Evolutionary conservation across 176 grass and related monocot genomes (phyloP).

Genomic region (Triticum turgidum): DNA sequence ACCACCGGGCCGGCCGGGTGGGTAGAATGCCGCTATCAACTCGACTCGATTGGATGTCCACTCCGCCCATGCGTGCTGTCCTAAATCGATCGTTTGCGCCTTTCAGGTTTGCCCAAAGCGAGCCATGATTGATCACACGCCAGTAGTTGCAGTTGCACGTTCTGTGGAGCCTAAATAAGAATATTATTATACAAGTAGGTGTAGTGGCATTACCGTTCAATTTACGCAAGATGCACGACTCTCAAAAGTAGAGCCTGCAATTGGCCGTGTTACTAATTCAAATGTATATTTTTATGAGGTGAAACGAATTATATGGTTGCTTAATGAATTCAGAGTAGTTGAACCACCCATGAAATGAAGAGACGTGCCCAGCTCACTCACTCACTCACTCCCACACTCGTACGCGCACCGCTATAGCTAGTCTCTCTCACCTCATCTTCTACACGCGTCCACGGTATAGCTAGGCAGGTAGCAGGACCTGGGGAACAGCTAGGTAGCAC

Average conservation of each 20-base stretch:
- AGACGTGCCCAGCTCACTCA: not conserved
- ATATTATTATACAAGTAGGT: not conserved
- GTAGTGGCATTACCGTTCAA: not conserved
- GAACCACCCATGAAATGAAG: not conserved
- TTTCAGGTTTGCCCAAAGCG: slow-evolving; percentile 5
- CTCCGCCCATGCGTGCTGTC: not conserved
- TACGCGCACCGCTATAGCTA: not conserved
- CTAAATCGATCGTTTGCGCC: not conserved
- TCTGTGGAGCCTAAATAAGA: not conserved
- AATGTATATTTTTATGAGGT: not conserved
- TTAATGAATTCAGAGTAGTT: not conserved
- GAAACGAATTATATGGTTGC: not conserved
- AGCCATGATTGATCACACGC: not conserved
- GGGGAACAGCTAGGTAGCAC: no score
- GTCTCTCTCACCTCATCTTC: not conserved
- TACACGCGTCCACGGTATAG: not conserved
- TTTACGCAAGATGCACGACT: not conserved
- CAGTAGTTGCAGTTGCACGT: not conserved
- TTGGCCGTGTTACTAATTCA: not conserved
- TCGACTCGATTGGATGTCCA: not conserved
- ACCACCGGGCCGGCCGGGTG: slow-evolving; percentile 19
- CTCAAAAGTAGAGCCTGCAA: not conserved
- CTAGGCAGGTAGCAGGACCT: not conserved
- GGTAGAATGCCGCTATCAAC: slow-evolving; percentile 31
- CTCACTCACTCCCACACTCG: not conserved